Evolutionary conservation across 768 basidiomycete genomes (phyloP).

Genomic region (Termitomyces titanicus): DNA sequence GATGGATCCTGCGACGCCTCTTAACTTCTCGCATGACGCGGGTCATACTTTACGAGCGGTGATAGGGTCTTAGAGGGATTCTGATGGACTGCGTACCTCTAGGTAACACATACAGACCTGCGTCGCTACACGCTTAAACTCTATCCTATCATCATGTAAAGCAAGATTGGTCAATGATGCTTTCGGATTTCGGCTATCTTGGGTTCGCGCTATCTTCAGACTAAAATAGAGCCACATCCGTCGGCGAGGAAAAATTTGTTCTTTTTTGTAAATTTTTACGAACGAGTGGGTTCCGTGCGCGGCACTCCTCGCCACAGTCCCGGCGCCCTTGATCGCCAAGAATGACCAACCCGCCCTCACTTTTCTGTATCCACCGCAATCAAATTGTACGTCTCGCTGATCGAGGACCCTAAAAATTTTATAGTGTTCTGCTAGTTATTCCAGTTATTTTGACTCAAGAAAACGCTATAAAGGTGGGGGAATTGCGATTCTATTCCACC

Average conservation of each 20-base stretch:
- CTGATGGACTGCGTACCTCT: neutral
- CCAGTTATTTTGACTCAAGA: no score
- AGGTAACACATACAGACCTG: conserved; percentile 5
- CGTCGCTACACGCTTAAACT: neutral
- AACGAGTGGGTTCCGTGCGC: neutral
- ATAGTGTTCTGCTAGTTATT: neutral
- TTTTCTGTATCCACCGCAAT: neutral
- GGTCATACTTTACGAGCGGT: conserved; percentile 4
- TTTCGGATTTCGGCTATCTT: conserved; percentile 6
- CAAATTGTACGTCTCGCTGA: neutral
- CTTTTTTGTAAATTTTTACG: neutral
- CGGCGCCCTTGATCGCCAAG: neutral
- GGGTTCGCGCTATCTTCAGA: neutral
- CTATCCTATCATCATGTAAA: conserved; percentile 9
- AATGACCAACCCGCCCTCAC: neutral
- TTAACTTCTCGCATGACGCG: neutral
- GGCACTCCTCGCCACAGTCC: neutral
- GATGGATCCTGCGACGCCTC: neutral
- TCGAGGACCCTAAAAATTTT: neutral
- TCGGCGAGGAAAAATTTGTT: neutral
- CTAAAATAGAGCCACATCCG: neutral
- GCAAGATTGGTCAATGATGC: conserved; percentile 14
- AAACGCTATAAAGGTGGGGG: conserved; percentile 4
- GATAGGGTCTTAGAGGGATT: conserved; percentile 5
- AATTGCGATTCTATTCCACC: neutral